A percentile compares a stretch with the other conserved stretches of the same genome.
These are phyloP conservation scores for Heteromeles arbutifolia DNA, from an alignment of 306 rosid genomes.

Conservation along the genomic window DNA sequence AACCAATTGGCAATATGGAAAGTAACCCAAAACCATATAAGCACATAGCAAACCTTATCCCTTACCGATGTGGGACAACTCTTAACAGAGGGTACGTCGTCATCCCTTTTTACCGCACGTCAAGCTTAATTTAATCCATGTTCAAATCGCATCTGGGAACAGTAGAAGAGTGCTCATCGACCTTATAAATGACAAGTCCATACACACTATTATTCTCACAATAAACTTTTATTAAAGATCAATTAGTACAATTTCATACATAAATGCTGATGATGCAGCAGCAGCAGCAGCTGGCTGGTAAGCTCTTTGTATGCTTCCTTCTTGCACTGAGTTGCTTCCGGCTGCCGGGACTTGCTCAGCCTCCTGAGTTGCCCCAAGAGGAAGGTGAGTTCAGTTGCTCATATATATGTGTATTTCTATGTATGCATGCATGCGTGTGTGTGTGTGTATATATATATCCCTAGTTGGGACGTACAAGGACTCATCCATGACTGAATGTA, in stretches of 20 bases:
- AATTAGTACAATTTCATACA: neutral
- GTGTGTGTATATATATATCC: too few species aligned
- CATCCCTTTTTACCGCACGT: too few species aligned
- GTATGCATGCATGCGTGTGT: too few species aligned
- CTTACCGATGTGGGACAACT: too few species aligned
- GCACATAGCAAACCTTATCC: too few species aligned
- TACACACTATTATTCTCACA: too few species aligned
- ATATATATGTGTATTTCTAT: too few species aligned
- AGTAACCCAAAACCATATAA: too few species aligned
- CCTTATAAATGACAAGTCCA: too few species aligned
- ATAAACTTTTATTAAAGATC: too few species aligned
- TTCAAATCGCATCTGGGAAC: neutral
- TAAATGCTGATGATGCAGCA: conserved; percentile 28
- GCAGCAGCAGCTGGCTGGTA: conserved; percentile 1
- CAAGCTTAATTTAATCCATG: neutral
- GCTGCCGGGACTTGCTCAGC: conserved; percentile 35
- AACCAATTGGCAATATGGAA: too few species aligned
- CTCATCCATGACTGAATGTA: neutral
- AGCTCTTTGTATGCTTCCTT: conserved; percentile 21
- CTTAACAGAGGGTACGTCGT: too few species aligned
- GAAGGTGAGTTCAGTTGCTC: conserved; percentile 37
- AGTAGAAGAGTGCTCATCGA: neutral
- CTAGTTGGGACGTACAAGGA: neutral
- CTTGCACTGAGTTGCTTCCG: conserved; percentile 31
- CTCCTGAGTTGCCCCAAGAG: conserved; percentile 47